Evolutionary conservation across 192 early-diverging fungal genomes (phyloP), one percentile per base, ranked within the genome.

Genomic region (Oehlia diaphana): DNA sequence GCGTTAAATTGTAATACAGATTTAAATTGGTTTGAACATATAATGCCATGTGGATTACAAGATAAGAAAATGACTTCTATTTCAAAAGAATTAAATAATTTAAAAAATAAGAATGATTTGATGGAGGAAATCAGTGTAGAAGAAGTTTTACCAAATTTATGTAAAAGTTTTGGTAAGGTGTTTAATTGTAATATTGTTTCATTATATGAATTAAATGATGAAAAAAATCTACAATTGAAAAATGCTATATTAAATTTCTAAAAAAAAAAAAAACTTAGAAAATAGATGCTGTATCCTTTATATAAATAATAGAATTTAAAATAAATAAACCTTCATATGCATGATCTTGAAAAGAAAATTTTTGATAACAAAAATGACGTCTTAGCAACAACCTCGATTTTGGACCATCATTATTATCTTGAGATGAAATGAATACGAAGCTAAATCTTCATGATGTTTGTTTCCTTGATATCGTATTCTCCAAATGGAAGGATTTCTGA

Each of bases 1-100:
- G 98, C 97, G 2, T 88, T 99, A 23, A 99, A 99, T 79, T 97
- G 96, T 83, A 88, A 94, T 67, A 93, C 92, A 0, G 96, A 98
- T 85, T 86, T 99, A 76, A 72, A 58, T 12, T 98, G 95, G 92
- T 99, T 96, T 79, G 82, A 91, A 21, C 86, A 97, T 50, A 98
- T 99, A 80, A 89, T 98, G 12, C 92, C 96, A 0, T 99, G 96
- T 80, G 96, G 97, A 0, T 77, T 99, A 50, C 79, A 85, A 14
- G 95, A 92, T 37, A 95, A 95, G 80, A 82, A 86, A 39, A 92
- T 92, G 2, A 96, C 95, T 0, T 96, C 95, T 33, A 82, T 98
- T 2, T 80, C 87, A 3, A 75, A 81, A 26, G 90, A 94, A 76
- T 65, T 85, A 31, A 39, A 16, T 26, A 82, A 82, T 66, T 44